Conservation (phyloP, 225 moss, liverwort and hornwort genomes). For the Bryoerythrophyllum caledonicum region DNA sequence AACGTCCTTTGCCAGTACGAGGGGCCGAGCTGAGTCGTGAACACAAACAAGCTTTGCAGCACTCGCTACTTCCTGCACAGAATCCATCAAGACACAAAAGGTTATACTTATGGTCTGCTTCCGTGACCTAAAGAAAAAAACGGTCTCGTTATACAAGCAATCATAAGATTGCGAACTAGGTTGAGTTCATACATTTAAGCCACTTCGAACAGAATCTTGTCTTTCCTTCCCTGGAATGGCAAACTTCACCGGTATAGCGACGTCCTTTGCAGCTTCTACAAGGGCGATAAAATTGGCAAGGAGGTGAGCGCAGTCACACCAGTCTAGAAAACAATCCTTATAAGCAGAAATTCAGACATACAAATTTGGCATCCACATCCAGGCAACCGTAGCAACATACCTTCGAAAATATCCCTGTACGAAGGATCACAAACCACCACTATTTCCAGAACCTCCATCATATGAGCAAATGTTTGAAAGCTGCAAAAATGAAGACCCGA, state of each 20-base stretch:
- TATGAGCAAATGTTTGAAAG: conserved; percentile 75
- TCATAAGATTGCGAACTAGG: no score
- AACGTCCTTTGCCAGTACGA: conserved; percentile 70
- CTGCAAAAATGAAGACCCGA: conserved; percentile 35
- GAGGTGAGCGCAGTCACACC: no score
- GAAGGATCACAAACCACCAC: conserved; percentile 96
- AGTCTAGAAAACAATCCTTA: background rate
- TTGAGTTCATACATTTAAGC: conserved; percentile 55
- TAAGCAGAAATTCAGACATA: background rate
- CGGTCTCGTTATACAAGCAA: no score
- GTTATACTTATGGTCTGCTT: no score
- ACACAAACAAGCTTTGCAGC: conserved; percentile 86
- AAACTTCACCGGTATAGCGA: conserved; percentile 59
- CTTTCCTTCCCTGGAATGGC: conserved; percentile 93
- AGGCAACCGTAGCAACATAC: conserved; percentile 31
- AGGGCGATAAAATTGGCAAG: background rate
- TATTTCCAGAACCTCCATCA: conserved; percentile 81
- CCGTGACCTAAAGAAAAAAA: background rate
- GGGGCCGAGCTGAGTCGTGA: conserved; percentile 94
- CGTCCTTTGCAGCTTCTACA: conserved; percentile 58
- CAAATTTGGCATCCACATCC: background rate
- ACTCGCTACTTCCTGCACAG: conserved; percentile 57
- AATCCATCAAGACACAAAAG: no score
- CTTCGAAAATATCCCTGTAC: conserved; percentile 79
- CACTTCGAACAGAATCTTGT: conserved; percentile 87